phyloP scores from a whole-genome alignment of 768 basidiomycete genomes.

The Trametes gibbosa region DNA sequence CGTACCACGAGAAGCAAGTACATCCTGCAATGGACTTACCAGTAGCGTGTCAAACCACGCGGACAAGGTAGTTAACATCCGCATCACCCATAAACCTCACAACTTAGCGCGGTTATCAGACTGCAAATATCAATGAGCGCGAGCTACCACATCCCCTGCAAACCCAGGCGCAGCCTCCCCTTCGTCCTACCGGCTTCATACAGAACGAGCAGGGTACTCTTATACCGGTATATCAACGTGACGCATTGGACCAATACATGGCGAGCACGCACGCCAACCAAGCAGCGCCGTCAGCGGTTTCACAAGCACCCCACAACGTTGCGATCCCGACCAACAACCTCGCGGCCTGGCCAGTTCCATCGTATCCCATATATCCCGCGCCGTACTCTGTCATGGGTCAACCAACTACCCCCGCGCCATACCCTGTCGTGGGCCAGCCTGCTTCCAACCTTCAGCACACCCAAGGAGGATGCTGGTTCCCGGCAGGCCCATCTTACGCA shows the following conservation, averaged over 20 bases:
- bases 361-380: constrained; percentile 11
- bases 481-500: background rate
- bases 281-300: background rate
- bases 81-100: no score
- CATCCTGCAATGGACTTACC: no score
- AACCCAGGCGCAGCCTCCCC: constrained; percentile 44
- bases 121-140: background rate
- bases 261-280: constrained; percentile 30
- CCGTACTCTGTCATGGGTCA: background rate
- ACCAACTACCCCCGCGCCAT: background rate
- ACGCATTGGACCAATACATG: constrained; percentile 71
- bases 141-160: no score
- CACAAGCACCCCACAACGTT: background rate
- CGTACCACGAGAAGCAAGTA: background rate
- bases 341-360: constrained; percentile 2
- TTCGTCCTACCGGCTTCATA: constrained; percentile 65
- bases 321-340: background rate
- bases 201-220: constrained; percentile 73
- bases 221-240: constrained; percentile 67
- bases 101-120: background rate
- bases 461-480: background rate
- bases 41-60: no score
- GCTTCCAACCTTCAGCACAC: background rate
- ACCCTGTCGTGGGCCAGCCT: background rate
- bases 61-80: no score